These are phyloP conservation scores for Afroboletus lepidellus DNA, from an alignment of 1,284 basidiomycete species.

Conservation along the genomic window DNA sequence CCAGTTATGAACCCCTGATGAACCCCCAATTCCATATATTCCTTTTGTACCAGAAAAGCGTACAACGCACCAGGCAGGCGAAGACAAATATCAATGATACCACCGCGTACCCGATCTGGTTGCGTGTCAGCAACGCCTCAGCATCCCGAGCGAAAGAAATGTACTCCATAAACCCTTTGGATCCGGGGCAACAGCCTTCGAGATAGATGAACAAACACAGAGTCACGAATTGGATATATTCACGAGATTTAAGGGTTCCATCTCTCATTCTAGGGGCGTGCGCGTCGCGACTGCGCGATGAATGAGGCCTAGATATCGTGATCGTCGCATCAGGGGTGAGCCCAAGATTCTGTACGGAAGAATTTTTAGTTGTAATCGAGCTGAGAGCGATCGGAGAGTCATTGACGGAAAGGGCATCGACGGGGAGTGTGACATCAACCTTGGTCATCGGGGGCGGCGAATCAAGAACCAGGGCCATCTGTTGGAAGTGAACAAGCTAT, in stretches of 20 bases:
- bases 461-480: conserved; percentile 7
- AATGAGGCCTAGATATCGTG: background rate
- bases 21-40: background rate
- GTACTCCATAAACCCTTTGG: conserved; percentile 19
- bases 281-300: no score
- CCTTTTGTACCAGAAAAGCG: background rate
- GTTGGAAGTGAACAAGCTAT: background rate
- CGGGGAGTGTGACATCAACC: background rate
- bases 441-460: conserved; percentile 1
- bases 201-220: conserved; percentile 24
- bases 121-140: background rate
- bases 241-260: conserved; percentile 14
- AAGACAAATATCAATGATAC: conserved; percentile 32
- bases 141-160: background rate
- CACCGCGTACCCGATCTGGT: conserved; percentile 19
- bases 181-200: conserved; percentile 28
- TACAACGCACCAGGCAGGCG: conserved; percentile 24
- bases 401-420: background rate
- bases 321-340: background rate
- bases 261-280: background rate
- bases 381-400: background rate
- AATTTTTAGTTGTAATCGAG: background rate
- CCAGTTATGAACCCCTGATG: conserved; percentile 26
- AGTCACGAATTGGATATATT: conserved; percentile 20
- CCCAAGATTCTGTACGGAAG: background rate